Percentiles rank a stretch among this genome's conserved stretches.
These are phyloP conservation scores for Suhomyces bolitotheri DNA, from an alignment of 1,139 yeast species.

Conservation along the genomic window DNA sequence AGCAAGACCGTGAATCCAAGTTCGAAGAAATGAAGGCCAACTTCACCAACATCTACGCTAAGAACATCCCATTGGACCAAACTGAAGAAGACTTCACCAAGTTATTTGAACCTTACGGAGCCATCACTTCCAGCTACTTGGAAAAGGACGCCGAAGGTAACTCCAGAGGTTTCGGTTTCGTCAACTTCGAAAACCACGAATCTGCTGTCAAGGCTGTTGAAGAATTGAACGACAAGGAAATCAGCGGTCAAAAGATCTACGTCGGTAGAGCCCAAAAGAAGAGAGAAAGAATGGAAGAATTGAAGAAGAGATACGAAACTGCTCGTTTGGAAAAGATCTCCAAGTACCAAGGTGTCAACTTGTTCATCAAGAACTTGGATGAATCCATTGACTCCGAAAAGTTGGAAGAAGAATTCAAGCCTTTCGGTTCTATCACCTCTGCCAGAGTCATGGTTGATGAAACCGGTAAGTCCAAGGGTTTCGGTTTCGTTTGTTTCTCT, in stretches of 20 bases:
- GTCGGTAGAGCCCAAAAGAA: conserved; percentile 99
- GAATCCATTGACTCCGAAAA: conserved; percentile 89
- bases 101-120: conserved; percentile 74
- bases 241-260: conserved; percentile 81
- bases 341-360: conserved; percentile 97
- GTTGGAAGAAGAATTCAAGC: conserved; percentile 88
- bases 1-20: conserved; percentile 94
- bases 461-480: conserved; percentile 93
- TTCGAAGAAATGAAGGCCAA: conserved; percentile 88
- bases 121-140: conserved; percentile 80
- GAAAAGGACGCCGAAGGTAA: conserved; percentile 86
- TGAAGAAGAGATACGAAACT: conserved; percentile 92
- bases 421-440: conserved; percentile 93
- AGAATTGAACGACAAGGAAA: conserved; percentile 83
- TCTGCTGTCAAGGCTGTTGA: conserved; percentile 91
- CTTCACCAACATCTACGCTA: conserved; percentile 93
- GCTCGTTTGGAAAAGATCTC: conserved; percentile 89
- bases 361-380: conserved; percentile 95
- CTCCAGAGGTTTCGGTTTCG: conserved; percentile 94
- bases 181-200: conserved; percentile 85
- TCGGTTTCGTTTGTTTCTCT: conserved; percentile 97
- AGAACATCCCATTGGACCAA: conserved; percentile 78
- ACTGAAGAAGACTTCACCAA: conserved; percentile 72
- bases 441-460: conserved; percentile 97
- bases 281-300: conserved; percentile 95